These are phyloP conservation scores for Fusarium gaditjirri DNA, from an alignment of 2,329 filamentous ascomycete species.

Conservation along the genomic window DNA sequence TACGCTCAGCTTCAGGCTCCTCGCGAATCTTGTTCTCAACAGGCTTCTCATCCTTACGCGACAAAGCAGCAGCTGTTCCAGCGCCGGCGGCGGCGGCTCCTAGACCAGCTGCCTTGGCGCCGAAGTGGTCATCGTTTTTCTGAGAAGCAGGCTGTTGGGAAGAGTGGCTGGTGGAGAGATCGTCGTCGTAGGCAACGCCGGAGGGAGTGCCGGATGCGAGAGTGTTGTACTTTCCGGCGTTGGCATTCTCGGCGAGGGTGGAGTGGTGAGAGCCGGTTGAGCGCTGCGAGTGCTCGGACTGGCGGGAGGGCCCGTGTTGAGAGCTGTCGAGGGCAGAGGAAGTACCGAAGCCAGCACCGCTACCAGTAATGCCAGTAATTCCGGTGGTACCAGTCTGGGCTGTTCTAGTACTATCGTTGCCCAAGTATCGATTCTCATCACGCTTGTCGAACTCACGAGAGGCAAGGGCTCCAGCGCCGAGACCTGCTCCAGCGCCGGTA, in stretches of 20 bases:
- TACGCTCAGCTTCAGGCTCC: background rate
- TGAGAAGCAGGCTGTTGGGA: background rate
- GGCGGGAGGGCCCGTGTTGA: background rate
- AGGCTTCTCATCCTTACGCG: background rate
- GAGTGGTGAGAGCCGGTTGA: background rate
- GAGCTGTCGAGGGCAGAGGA: background rate
- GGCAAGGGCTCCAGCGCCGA: slow-evolving; percentile 19
- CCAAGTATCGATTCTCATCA: background rate
- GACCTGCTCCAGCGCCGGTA: slow-evolving; percentile 12
- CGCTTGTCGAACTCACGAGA: background rate
- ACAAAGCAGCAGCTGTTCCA: background rate
- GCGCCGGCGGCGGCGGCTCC: background rate
- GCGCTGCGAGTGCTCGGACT: background rate
- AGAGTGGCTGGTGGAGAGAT: background rate
- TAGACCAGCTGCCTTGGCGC: background rate
- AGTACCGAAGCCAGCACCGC: background rate
- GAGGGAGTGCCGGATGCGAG: slow-evolving; percentile 36
- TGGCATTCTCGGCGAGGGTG: slow-evolving; percentile 16
- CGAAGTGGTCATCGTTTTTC: background rate
- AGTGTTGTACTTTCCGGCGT: slow-evolving; percentile 36
- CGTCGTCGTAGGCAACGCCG: slow-evolving; percentile 12
- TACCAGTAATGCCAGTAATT: background rate
- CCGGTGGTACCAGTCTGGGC: background rate
- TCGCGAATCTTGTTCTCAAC: background rate
- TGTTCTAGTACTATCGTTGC: background rate